These are phyloP conservation scores for Leccinum disarticulatum DNA, from an alignment of 768 basidiomycete genomes.

Conservation along the genomic window DNA sequence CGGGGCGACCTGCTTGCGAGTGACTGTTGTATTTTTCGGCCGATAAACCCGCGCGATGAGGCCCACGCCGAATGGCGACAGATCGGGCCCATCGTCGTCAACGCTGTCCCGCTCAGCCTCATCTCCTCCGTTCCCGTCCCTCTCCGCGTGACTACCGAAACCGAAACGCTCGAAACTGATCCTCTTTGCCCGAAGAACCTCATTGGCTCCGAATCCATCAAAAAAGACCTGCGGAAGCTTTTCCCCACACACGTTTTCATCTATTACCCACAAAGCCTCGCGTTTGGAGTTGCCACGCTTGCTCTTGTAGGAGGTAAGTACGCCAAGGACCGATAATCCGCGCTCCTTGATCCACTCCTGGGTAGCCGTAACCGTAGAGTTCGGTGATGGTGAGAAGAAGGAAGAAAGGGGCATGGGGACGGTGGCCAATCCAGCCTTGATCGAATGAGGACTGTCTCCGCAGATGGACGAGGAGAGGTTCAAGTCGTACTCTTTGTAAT, in stretches of 20 bases:
- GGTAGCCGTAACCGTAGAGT: conserved; percentile 17
- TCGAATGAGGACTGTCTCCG: conserved; percentile 29
- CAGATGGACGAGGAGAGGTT: conserved; percentile 35
- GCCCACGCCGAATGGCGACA: conserved; percentile 26
- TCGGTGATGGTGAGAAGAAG: conserved; percentile 35
- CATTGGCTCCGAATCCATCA: conserved; percentile 56
- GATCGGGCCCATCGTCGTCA: conserved; percentile 9
- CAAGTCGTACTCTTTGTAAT: conserved; percentile 87
- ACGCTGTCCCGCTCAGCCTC: conserved; percentile 7
- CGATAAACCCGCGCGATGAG: conserved; percentile 52
- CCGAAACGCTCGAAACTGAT: conserved; percentile 24
- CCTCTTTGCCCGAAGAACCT: conserved; percentile 53
- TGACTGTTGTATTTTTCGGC: conserved; percentile 62
- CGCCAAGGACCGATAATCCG: conserved; percentile 65
- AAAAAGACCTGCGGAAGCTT: conserved; percentile 46
- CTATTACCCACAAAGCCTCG: conserved; percentile 71
- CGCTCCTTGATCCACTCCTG: conserved; percentile 67
- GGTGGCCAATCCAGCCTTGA: conserved; percentile 77
- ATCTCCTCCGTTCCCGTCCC: conserved; percentile 14
- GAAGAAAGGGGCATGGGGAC: conserved; percentile 68
- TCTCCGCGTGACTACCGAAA: conserved; percentile 6
- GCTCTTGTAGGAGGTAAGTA: conserved; percentile 70
- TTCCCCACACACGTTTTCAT: conserved; percentile 32
- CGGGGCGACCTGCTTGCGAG: conserved; percentile 62
- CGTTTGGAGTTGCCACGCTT: conserved; percentile 52